Evolutionary conservation across 202 grass and related monocot species (phyloP).

Genomic region (Zizania palustris): DNA sequence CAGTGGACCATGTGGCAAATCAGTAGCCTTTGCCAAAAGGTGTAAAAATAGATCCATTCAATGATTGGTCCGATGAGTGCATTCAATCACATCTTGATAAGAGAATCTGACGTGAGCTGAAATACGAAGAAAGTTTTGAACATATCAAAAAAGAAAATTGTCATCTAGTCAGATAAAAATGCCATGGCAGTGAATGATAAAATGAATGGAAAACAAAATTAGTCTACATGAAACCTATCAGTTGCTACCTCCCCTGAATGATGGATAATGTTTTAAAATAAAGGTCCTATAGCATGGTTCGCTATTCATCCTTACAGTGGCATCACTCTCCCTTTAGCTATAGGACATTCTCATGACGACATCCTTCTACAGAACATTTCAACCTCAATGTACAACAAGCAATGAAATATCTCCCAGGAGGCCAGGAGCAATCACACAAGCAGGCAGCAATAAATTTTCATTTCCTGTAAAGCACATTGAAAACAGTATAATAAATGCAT

Average conservation of each 20-base stretch:
- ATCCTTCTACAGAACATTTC: slow-evolving; percentile 11
- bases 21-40: slow-evolving; percentile 35
- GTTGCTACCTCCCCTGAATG: slow-evolving; percentile 45
- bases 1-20: slow-evolving; percentile 39
- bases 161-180: slow-evolving; percentile 16
- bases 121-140: slow-evolving; percentile 34
- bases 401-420: slow-evolving; percentile 33
- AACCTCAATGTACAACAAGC: slow-evolving; percentile 12
- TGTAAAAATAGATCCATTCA: slow-evolving; percentile 55
- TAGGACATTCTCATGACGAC: slow-evolving; percentile 49
- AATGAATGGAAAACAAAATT: slow-evolving; percentile 2
- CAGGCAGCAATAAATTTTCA: not conserved
- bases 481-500: not conserved
- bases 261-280: slow-evolving; percentile 5
- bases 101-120: slow-evolving; percentile 62
- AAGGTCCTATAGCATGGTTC: slow-evolving; percentile 20
- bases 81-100: slow-evolving; percentile 68
- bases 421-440: not conserved
- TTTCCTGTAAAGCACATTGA: slow-evolving; percentile 5
- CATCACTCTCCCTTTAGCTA: slow-evolving; percentile 39
- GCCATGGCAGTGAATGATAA: slow-evolving; percentile 30
- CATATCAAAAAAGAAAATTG: slow-evolving; percentile 24
- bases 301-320: slow-evolving; percentile 26
- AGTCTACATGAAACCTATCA: slow-evolving; percentile 26
- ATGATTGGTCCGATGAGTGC: slow-evolving; percentile 49